Percentiles rank a stretch among this genome's conserved stretches.
phyloP scores from a whole-genome alignment of 345 rosid species.

The Syzygium aromaticum region DNA sequence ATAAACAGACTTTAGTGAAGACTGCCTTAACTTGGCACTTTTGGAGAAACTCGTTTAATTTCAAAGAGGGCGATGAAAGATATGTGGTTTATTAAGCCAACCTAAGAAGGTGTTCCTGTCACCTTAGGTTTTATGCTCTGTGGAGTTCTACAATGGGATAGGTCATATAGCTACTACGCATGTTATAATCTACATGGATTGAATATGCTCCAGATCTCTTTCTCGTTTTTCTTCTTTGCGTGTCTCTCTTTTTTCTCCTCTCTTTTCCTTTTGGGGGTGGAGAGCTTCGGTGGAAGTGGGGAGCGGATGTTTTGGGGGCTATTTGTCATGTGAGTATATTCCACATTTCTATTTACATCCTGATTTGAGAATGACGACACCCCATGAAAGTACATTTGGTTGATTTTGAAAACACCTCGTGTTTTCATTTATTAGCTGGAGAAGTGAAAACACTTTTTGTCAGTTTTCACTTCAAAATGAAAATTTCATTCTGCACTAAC shows the following conservation, averaged over 20 bases:
- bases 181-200: not conserved
- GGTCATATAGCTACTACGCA: not conserved
- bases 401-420: not conserved
- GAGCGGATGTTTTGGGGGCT: not conserved
- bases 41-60: not conserved
- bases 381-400: not conserved
- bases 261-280: not conserved
- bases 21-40: not conserved
- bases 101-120: not conserved
- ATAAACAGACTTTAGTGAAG: not conserved
- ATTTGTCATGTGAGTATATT: not conserved
- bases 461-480: not conserved
- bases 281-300: not conserved
- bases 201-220: not conserved
- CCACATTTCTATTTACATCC: too few relatives aligned
- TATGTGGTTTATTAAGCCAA: not conserved
- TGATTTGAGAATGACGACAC: not conserved
- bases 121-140: not conserved
- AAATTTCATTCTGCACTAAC: not conserved
- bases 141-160: not conserved
- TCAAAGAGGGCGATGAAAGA: not conserved
- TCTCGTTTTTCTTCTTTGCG: not conserved
- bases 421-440: not conserved
- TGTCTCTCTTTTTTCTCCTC: not conserved
- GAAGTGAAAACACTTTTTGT: not conserved